phyloP scores from a whole-genome alignment of 805 yeast genomes.

The Saturnispora kantuleensis region DNA sequence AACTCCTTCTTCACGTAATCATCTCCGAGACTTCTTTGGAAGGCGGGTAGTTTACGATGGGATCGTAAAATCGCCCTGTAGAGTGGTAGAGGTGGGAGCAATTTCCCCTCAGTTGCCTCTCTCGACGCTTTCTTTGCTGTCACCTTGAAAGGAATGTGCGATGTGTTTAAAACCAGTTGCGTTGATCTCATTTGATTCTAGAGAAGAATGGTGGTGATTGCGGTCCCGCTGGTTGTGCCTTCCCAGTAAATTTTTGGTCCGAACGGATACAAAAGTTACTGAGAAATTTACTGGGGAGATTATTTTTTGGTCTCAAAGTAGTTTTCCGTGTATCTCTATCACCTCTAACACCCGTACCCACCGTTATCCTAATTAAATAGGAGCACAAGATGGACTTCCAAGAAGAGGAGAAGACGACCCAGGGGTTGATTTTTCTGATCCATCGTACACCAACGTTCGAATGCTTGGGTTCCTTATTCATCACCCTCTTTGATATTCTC shows the following conservation, averaged over 20 bases:
- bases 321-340: too few species aligned
- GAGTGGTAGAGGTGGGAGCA: slow-evolving; percentile 74
- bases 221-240: too few species aligned
- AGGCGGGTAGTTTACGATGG: slow-evolving; percentile 56
- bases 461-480: slow-evolving; percentile 35
- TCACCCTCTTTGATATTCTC: slow-evolving; percentile 51
- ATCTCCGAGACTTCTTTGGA: slow-evolving; percentile 76
- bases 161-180: not conserved
- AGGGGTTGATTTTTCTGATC: slow-evolving; percentile 54
- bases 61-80: slow-evolving; percentile 79
- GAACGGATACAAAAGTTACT: too few species aligned
- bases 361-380: not conserved
- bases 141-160: slow-evolving; percentile 18
- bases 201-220: not conserved
- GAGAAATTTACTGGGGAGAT: too few species aligned
- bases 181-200: not conserved
- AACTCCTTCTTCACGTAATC: slow-evolving; percentile 84
- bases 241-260: too few species aligned
- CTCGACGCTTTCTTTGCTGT: slow-evolving; percentile 19
- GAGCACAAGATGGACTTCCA: not conserved
- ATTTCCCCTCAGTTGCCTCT: slow-evolving; percentile 14
- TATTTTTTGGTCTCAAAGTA: too few species aligned
- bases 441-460: slow-evolving; percentile 42
- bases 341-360: too few species aligned
- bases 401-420: slow-evolving; percentile 40